A percentile compares a stretch with the other conserved stretches of the same genome.
Conservation (phyloP, 2,329 filamentous ascomycete species). For the Pseudogymnoascus sp. region DNA sequence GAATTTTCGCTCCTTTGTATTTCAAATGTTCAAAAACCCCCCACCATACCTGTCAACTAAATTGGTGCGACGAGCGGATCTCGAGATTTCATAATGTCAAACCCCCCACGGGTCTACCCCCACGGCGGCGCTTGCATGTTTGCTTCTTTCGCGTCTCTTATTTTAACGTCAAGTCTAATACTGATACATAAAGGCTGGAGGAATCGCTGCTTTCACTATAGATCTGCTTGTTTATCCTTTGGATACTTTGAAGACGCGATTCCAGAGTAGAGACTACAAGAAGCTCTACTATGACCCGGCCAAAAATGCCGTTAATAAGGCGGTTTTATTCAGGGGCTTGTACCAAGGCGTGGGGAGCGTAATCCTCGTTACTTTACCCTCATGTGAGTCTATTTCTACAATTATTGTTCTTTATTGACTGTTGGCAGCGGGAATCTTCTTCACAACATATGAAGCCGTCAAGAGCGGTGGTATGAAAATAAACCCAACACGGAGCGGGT, state of each 20-base stretch:
- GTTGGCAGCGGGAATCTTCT: conserved; percentile 67
- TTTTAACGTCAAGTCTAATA: conserved; percentile 7
- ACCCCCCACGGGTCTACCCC: neutral
- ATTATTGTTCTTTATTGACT: conserved; percentile 16
- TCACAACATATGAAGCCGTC: conserved; percentile 76
- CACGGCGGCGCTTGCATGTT: conserved; percentile 3
- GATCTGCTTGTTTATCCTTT: conserved; percentile 83
- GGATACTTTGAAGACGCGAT: conserved; percentile 81
- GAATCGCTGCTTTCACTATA: conserved; percentile 75
- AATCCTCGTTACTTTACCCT: conserved; percentile 80
- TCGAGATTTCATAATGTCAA: conserved; percentile 5
- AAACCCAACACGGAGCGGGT: conserved; percentile 31
- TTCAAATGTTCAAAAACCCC: neutral
- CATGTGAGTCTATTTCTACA: conserved; percentile 43
- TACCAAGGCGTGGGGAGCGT: conserved; percentile 86
- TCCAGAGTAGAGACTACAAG: conserved; percentile 70
- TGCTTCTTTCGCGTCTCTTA: conserved; percentile 7
- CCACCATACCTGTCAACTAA: neutral
- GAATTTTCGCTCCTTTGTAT: neutral
- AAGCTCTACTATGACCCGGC: conserved; percentile 53
- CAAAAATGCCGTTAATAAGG: conserved; percentile 45
- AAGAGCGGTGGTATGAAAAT: conserved; percentile 55
- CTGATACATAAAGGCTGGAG: conserved; percentile 56
- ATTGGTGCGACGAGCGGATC: conserved; percentile 4
- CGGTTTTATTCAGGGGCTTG: conserved; percentile 59